phyloP scores from a whole-genome alignment of 108 stramenopile species.

The Skeletonema marinoi region DNA sequence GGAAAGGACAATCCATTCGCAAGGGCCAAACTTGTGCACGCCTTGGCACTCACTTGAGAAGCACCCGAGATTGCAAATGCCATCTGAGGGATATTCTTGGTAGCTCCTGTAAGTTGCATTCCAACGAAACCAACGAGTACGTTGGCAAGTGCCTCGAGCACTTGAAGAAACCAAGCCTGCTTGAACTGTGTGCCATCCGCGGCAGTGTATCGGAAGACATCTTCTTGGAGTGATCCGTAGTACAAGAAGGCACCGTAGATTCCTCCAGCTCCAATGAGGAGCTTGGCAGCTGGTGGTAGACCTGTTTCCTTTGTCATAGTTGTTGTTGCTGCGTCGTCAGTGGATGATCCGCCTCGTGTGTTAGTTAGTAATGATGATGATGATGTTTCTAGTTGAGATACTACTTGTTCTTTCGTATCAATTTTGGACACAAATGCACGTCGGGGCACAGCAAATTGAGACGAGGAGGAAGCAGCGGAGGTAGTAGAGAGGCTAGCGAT shows the following conservation, averaged over 20 bases:
- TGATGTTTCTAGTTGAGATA: neutral
- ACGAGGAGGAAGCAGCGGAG: neutral
- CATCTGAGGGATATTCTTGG: constrained; percentile 77
- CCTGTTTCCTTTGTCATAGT: constrained; percentile 47
- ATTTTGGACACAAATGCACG: constrained; percentile 5
- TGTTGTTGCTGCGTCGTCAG: constrained; percentile 11
- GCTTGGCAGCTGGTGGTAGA: constrained; percentile 71
- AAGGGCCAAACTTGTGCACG: constrained; percentile 86
- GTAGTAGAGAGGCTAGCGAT: neutral
- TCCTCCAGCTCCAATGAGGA: constrained; percentile 89
- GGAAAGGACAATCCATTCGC: constrained; percentile 89
- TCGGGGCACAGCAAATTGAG: constrained; percentile 3
- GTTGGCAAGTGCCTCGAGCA: constrained; percentile 89
- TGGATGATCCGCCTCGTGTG: constrained; percentile 24
- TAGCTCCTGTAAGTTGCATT: constrained; percentile 81
- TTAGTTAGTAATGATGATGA: neutral
- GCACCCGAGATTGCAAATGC: constrained; percentile 91
- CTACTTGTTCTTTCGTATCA: constrained; percentile 5
- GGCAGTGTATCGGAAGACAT: constrained; percentile 90
- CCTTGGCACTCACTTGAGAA: constrained; percentile 91
- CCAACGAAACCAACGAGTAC: constrained; percentile 88
- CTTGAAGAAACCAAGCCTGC: constrained; percentile 93
- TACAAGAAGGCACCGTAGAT: constrained; percentile 96
- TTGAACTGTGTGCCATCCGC: constrained; percentile 86
- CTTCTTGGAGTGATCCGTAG: constrained; percentile 95